Evolutionary conservation across 75 land plant genomes (phyloP).

Genomic region (Chamaecyparis obtusa): DNA sequence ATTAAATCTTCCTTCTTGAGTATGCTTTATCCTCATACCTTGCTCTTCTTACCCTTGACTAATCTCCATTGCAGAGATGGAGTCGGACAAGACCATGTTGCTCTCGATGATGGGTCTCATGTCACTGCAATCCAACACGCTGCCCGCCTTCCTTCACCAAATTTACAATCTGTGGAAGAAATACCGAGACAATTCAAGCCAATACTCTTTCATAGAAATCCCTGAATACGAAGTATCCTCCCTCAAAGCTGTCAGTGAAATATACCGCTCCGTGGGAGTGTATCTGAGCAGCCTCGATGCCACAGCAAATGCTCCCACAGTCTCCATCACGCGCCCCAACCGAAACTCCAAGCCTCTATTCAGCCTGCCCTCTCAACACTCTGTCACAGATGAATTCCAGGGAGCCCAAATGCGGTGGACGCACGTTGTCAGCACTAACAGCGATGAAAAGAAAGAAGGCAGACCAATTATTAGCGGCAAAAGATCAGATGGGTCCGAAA

Average conservation of each 20-base stretch:
- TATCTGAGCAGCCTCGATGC: too few relatives aligned
- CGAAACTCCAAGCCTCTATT: conserved; percentile 22
- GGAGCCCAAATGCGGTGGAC: conserved; percentile 27
- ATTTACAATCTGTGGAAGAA: neutral
- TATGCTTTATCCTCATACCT: too few relatives aligned
- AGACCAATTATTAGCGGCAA: neutral
- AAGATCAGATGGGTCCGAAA: conserved; percentile 4
- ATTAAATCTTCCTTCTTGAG: too few relatives aligned
- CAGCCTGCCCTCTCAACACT: conserved; percentile 41
- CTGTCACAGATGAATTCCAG: conserved; percentile 28
- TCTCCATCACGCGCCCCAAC: conserved; percentile 17
- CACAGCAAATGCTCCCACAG: too few relatives aligned
- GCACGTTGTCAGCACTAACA: neutral
- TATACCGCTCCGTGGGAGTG: too few relatives aligned
- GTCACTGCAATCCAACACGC: neutral
- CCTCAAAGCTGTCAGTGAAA: too few relatives aligned
- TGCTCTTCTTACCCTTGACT: too few relatives aligned
- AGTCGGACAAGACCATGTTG: too few relatives aligned
- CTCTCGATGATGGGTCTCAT: too few relatives aligned
- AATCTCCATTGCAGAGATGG: too few relatives aligned
- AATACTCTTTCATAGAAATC: too few relatives aligned
- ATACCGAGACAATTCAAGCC: neutral
- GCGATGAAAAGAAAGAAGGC: neutral
- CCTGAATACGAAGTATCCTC: too few relatives aligned
- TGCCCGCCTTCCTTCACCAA: neutral